Conservation (phyloP, 1,284 basidiomycete species). For the Austropuccinia psidii region DNA sequence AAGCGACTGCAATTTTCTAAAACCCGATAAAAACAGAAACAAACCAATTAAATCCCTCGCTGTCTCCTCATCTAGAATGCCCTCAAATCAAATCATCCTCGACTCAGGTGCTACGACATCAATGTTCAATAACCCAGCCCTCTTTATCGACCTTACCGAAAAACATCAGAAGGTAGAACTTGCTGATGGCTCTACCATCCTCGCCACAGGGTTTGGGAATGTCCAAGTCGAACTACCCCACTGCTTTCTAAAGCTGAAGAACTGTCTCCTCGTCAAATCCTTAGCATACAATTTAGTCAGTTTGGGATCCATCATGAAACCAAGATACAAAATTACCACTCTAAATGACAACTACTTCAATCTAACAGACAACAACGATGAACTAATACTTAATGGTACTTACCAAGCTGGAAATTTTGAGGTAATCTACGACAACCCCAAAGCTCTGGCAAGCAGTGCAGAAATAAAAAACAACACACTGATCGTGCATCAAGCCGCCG, state of each 20-base stretch:
- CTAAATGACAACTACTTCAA: not conserved
- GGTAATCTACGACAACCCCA: not conserved
- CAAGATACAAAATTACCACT: not conserved
- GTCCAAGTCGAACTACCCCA: not conserved
- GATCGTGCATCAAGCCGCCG: not conserved
- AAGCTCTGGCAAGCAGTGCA: not conserved
- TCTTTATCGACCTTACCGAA: not conserved
- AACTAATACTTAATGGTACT: not conserved
- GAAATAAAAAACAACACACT: slow-evolving; percentile 45
- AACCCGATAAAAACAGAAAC: too few species aligned
- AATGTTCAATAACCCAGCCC: not conserved
- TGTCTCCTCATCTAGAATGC: too few species aligned
- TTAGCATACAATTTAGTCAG: not conserved
- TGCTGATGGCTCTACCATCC: not conserved
- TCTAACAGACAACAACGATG: not conserved
- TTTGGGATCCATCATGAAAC: not conserved
- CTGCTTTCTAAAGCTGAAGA: not conserved
- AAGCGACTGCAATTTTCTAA: too few species aligned
- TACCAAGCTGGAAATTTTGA: not conserved
- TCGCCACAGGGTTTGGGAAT: not conserved
- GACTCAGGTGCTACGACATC: slow-evolving; percentile 2
- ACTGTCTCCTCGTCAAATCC: not conserved
- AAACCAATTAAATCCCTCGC: too few species aligned
- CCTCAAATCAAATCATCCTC: too few species aligned
- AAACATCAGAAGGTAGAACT: not conserved